Percentiles rank a stretch among this genome's conserved stretches.
Conservation (phyloP, 441 rosid genomes). For the Gossypium trilobum region DNA sequence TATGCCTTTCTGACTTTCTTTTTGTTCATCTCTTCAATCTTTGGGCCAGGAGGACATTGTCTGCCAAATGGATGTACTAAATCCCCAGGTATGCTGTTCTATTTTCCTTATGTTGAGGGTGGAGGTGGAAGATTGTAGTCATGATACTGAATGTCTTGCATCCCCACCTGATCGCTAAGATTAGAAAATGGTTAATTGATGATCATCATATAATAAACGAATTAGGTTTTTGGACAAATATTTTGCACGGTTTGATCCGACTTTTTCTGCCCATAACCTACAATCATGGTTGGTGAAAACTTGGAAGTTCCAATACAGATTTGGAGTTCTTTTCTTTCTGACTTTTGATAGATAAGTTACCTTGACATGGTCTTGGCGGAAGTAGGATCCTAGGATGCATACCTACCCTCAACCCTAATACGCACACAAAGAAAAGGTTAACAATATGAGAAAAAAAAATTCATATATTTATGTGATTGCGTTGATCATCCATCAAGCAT, state of each 20-base stretch:
- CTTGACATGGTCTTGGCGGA: not conserved
- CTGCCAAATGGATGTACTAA: conserved; percentile 54
- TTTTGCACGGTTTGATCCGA: not conserved
- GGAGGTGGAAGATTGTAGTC: not conserved
- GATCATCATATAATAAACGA: not conserved
- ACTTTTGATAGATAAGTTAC: not conserved
- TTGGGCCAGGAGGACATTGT: conserved; percentile 55
- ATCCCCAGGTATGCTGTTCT: conserved; percentile 66
- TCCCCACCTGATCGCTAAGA: not conserved
- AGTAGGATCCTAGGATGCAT: not conserved
- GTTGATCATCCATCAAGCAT: not conserved
- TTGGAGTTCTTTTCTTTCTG: not conserved
- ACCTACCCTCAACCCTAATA: not conserved
- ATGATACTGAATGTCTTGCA: not conserved
- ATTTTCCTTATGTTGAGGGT: not conserved
- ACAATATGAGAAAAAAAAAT: not conserved
- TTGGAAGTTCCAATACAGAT: not conserved
- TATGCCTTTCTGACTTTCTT: conserved; percentile 10
- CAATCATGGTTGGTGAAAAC: conserved; percentile 1
- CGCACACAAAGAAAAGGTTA: not conserved
- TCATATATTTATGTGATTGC: not conserved
- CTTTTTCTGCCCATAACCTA: not conserved
- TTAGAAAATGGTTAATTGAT: not conserved
- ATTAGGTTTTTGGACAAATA: not conserved
- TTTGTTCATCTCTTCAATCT: not conserved